phyloP scores from a whole-genome alignment of 1,284 basidiomycete genomes.

The Tilletiaria anomala region DNA sequence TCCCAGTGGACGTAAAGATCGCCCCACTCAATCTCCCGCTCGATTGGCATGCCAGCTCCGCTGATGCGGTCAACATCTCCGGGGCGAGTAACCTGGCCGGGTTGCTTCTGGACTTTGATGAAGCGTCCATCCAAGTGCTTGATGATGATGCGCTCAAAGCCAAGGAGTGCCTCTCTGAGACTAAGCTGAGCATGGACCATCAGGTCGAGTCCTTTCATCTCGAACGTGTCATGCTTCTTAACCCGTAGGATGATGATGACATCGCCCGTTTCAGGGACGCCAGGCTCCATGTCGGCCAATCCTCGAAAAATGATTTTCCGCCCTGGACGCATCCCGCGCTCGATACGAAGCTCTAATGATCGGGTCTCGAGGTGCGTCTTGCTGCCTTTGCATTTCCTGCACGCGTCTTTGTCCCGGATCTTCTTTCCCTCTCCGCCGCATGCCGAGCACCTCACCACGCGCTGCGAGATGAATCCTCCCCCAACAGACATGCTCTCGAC shows the following conservation, averaged over 20 bases:
- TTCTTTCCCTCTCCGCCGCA: conserved; percentile 68
- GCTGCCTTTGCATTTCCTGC: conserved; percentile 87
- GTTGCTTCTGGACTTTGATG: conserved; percentile 12
- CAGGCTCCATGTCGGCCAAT: conserved; percentile 64
- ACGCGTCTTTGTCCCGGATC: conserved; percentile 79
- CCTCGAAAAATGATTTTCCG: conserved; percentile 74
- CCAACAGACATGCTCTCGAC: background rate
- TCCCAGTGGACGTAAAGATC: conserved; percentile 2
- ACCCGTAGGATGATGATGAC: conserved; percentile 69
- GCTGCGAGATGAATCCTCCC: conserved; percentile 41
- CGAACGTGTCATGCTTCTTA: conserved; percentile 59
- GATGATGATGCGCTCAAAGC: conserved; percentile 30
- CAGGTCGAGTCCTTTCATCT: conserved; percentile 57
- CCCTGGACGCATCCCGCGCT: conserved; percentile 72
- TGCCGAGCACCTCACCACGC: conserved; percentile 52
- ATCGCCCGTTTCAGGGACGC: conserved; percentile 17
- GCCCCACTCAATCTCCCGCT: background rate
- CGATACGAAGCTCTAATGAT: conserved; percentile 47
- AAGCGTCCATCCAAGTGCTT: conserved; percentile 34
- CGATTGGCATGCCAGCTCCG: conserved; percentile 28
- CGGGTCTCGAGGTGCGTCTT: conserved; percentile 75
- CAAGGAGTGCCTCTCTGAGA: conserved; percentile 22
- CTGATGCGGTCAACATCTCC: conserved; percentile 23
- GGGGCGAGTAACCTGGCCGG: conserved; percentile 19
- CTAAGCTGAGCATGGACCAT: conserved; percentile 9